phyloP scores from a whole-genome alignment of 441 rosid genomes.

The Pelargonium myrrhifolium region DNA sequence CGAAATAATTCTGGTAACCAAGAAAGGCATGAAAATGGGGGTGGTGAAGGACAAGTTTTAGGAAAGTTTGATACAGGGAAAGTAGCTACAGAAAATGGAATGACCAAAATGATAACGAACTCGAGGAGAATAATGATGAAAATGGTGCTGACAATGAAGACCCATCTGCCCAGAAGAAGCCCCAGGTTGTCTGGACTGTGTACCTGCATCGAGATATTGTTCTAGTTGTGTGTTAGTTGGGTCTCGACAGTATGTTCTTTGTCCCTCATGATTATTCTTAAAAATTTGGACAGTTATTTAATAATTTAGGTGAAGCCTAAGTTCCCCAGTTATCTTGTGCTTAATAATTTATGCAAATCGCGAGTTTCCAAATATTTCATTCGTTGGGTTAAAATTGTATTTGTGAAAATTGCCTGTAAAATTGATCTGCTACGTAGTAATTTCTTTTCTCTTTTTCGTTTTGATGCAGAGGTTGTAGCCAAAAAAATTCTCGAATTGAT shows the following conservation, averaged over 20 bases:
- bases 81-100: slow-evolving; percentile 49
- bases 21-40: slow-evolving; percentile 27
- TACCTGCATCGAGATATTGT: slow-evolving; percentile 83
- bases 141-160: slow-evolving; percentile 44
- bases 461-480: slow-evolving; percentile 79
- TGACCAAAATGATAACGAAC: slow-evolving; percentile 49
- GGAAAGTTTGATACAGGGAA: slow-evolving; percentile 31
- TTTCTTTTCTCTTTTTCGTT: slow-evolving; percentile 7
- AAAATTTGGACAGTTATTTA: no score
- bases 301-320: no score
- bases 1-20: slow-evolving; percentile 31
- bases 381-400: no score
- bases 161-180: slow-evolving; percentile 61
- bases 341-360: no score
- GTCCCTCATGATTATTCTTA: slow-evolving; percentile 9
- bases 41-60: slow-evolving; percentile 23
- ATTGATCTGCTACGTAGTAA: neutral
- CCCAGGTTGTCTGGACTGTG: slow-evolving; percentile 85
- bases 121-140: slow-evolving; percentile 53
- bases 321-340: no score
- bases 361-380: no score
- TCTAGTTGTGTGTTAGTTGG: slow-evolving; percentile 70
- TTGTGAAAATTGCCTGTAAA: no score
- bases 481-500: slow-evolving; percentile 87
- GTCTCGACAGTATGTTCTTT: slow-evolving; percentile 68